A percentile compares a stretch with the other conserved stretches of the same genome.
Evolutionary conservation across 495 filamentous ascomycete genomes (phyloP).

Genomic region (Hypomontagnella monticulosa): DNA sequence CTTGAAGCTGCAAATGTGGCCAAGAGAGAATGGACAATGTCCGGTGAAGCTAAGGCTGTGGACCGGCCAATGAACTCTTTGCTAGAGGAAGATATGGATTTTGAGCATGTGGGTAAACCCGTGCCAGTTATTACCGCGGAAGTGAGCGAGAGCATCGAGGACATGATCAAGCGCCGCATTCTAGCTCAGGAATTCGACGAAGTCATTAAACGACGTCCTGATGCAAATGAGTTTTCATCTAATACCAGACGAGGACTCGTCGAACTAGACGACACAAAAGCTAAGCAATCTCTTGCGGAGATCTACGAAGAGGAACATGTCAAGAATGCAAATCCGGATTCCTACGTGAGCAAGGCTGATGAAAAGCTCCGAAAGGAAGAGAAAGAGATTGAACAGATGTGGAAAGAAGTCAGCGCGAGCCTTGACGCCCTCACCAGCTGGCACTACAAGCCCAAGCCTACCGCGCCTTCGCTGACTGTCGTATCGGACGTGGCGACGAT

Average conservation of each 20-base stretch:
- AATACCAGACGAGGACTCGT: conserved; percentile 70
- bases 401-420: conserved; percentile 81
- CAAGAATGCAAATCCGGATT: conserved; percentile 76
- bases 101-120: conserved; percentile 94
- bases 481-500: conserved; percentile 90
- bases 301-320: conserved; percentile 94
- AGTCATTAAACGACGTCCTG: conserved; percentile 82
- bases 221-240: conserved; percentile 63
- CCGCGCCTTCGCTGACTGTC: conserved; percentile 80
- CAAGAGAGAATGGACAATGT: conserved; percentile 89
- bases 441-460: conserved; percentile 92
- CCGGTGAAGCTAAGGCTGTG: conserved; percentile 85
- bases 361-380: conserved; percentile 86
- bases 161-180: conserved; percentile 93
- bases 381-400: conserved; percentile 82
- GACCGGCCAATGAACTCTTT: conserved; percentile 90
- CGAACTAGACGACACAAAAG: conserved; percentile 88
- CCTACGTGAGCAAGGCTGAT: conserved; percentile 79
- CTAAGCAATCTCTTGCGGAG: conserved; percentile 86
- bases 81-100: conserved; percentile 93
- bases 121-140: conserved; percentile 95
- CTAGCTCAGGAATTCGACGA: conserved; percentile 93
- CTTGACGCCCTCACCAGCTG: conserved; percentile 91
- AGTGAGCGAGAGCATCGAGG: conserved; percentile 90
- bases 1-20: conserved; percentile 90